Percentiles rank a stretch among this genome's conserved stretches.
Evolutionary conservation across 1,139 yeast species (phyloP).

Genomic region (Sugiyamaella castrensis): DNA sequence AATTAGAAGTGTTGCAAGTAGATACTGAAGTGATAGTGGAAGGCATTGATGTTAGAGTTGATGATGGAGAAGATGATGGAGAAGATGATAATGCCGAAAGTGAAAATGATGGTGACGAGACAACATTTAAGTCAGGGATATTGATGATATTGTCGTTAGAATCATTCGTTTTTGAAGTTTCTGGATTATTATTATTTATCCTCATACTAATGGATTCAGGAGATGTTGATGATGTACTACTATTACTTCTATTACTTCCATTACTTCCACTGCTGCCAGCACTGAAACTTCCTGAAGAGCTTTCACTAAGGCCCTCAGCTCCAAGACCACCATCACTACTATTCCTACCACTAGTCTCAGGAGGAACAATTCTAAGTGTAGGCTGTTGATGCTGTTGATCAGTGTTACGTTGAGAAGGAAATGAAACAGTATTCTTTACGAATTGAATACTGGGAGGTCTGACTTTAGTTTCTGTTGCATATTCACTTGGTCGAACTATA

Average conservation of each 20-base stretch:
- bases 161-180: neutral
- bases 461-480: neutral
- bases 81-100: neutral
- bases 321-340: neutral
- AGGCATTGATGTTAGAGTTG: neutral
- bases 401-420: neutral
- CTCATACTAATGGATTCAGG: conserved; percentile 1
- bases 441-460: conserved; percentile 4
- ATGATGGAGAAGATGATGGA: neutral
- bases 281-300: neutral
- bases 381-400: conserved; percentile 2
- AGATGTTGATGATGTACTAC: neutral
- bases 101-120: neutral
- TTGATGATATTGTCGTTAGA: neutral
- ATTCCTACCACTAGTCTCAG: neutral
- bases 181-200: neutral
- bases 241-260: too few species aligned
- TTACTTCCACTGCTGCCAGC: too few species aligned
- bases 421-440: neutral
- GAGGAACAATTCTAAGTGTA: conserved; percentile 1
- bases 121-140: too few species aligned
- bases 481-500: neutral
- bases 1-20: neutral
- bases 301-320: neutral
- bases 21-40: neutral